phyloP scores from a whole-genome alignment of 257 asterid genomes.

The Lantana camara region DNA sequence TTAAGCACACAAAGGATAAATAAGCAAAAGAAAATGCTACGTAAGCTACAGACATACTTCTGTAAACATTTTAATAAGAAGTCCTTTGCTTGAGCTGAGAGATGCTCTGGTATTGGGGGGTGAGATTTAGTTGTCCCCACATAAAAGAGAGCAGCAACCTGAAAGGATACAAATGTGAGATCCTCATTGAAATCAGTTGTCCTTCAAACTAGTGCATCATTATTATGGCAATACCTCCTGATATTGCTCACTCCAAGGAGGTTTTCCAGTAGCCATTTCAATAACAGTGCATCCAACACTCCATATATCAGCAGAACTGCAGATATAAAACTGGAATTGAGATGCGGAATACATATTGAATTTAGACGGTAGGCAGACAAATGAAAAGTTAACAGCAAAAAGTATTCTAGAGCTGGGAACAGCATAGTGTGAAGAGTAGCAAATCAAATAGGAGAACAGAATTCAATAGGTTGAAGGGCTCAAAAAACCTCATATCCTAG shows the following conservation, averaged over 20 bases:
- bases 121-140: slow-evolving; percentile 87
- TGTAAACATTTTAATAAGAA: slow-evolving; percentile 74
- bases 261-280: slow-evolving; percentile 91
- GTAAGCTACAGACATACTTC: slow-evolving; percentile 46
- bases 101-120: slow-evolving; percentile 88
- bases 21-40: slow-evolving; percentile 18
- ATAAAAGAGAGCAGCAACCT: slow-evolving; percentile 88
- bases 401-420: not conserved
- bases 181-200: slow-evolving; percentile 5
- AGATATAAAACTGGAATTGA: slow-evolving; percentile 12
- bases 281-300: slow-evolving; percentile 87
- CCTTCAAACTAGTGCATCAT: slow-evolving; percentile 8
- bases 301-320: slow-evolving; percentile 91
- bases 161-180: slow-evolving; percentile 27
- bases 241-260: slow-evolving; percentile 93
- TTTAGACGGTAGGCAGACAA: slow-evolving; percentile 9
- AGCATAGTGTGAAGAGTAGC: not conserved
- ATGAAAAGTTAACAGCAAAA: not conserved
- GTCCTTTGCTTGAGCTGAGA: slow-evolving; percentile 70
- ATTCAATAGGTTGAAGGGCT: not conserved
- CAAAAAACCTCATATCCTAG: not conserved
- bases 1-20: slow-evolving; percentile 15
- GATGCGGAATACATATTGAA: not conserved
- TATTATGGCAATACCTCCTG: slow-evolving; percentile 55
- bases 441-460: slow-evolving; percentile 1